Evolutionary conservation across 306 rosid genomes (phyloP), one percentile per base, ranked within the genome.

Genomic region (Sechiopsis laciniata): DNA sequence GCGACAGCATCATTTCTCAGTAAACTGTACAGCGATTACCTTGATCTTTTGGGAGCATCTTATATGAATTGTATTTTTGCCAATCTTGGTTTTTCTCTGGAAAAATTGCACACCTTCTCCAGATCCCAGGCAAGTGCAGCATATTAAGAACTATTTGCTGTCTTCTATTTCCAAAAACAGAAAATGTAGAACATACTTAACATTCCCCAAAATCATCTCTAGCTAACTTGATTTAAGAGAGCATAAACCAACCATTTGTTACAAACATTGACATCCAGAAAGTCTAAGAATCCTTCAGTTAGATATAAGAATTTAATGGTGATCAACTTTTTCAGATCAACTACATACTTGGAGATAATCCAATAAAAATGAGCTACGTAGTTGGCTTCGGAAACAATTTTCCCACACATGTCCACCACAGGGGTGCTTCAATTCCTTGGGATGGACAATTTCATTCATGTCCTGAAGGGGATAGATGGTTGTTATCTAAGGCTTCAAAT

Each of bases 291-390:
- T 73, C 16, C 74, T 32, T 13, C 46, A 57, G 52, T 42, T 26
- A 56, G 20, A 20, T 76, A 59, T 59, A 32, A 64, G 58, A 42
- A 74, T 46, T 9, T 54, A 73, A 40, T 9, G 19, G 74, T 64
- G 1, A 63, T 74, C 60, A 29, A 15, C 55, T 15, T 42, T 58
- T 71, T 77, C 76, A 92, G 95, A 84, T 88, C 63, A 82, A 82
- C 80, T 88, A 88, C 82, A 88, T 90, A 54, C 80, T 90, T 55
- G 98, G 98, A 70, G 88, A 87, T 20, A 92, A 92, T 80, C 96
- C 91, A 17, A 79, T 77, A 85, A 85, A 84, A 81, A 87, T 90
- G 86, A 92, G 91, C 82, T 90, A 90, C 75, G 72, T 92, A 71
- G 91, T 87, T 35, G 96, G 95, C 1, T 88, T 72, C 20, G 93